phyloP scores from a whole-genome alignment of 2,329 filamentous ascomycete genomes.

The Calonectria pauciramosa region DNA sequence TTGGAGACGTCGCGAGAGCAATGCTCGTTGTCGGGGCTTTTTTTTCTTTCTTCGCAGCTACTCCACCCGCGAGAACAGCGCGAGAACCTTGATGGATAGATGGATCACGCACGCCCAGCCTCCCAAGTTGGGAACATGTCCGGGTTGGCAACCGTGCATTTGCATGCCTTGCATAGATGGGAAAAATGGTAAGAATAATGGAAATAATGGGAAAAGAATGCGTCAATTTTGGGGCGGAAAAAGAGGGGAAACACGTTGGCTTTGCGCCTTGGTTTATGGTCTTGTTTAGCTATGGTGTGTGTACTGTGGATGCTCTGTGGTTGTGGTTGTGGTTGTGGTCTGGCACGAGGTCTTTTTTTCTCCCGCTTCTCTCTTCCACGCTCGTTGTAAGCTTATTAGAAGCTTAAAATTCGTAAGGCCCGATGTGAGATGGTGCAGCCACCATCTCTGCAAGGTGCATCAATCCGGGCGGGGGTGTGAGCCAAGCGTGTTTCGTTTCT shows the following conservation, averaged over 20 bases:
- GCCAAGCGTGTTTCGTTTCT: neutral
- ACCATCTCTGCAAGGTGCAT: neutral
- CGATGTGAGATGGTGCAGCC: conserved; percentile 8
- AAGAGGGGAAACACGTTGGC: neutral
- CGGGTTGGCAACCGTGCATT: neutral
- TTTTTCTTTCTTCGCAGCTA: neutral
- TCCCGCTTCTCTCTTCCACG: too few species aligned
- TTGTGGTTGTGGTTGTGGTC: neutral
- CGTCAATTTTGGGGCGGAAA: neutral
- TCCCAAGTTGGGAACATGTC: conserved; percentile 17
- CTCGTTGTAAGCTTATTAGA: conserved; percentile 24
- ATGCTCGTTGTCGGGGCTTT: neutral
- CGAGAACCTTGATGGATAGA: conserved; percentile 43
- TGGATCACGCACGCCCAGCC: conserved; percentile 19
- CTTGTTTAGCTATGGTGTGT: neutral
- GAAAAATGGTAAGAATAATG: neutral
- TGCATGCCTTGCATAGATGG: neutral
- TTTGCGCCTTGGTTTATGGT: neutral
- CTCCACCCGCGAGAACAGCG: neutral
- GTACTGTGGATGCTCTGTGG: too few species aligned
- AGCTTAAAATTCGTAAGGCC: conserved; percentile 21
- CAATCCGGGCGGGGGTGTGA: neutral
- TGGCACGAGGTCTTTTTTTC: neutral
- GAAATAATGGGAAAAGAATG: neutral
- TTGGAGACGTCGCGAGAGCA: neutral